A percentile compares a stretch with the other conserved stretches of the same genome.
phyloP scores from a whole-genome alignment of 257 asterid species.

The Anisodus acutangulus region DNA sequence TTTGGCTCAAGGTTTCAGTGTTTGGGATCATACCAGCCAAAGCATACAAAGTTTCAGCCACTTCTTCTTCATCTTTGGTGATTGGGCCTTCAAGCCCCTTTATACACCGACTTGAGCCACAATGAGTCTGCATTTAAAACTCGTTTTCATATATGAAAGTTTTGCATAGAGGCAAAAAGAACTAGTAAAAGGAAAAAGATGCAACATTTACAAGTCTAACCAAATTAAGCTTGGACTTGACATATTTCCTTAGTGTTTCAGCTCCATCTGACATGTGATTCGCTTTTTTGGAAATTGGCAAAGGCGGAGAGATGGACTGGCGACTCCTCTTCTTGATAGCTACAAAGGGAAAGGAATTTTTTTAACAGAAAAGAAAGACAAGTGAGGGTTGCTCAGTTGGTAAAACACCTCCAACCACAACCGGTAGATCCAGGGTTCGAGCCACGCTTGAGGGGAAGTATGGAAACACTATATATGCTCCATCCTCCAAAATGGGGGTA shows the following conservation, averaged over 20 bases:
- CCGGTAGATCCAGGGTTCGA: too few relatives aligned
- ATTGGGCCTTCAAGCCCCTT: conserved; percentile 34
- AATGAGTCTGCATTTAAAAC: conserved; percentile 45
- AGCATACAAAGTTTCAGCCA: conserved; percentile 77
- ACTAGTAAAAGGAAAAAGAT: conserved; percentile 9
- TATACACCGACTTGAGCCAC: conserved; percentile 22
- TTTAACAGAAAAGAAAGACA: not conserved
- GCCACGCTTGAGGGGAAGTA: too few relatives aligned
- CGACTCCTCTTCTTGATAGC: conserved; percentile 67
- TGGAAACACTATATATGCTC: too few relatives aligned
- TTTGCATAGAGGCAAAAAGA: not conserved
- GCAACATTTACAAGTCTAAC: conserved; percentile 40
- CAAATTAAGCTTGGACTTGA: conserved; percentile 58
- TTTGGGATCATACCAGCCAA: conserved; percentile 61
- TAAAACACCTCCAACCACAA: too few relatives aligned
- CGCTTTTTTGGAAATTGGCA: conserved; percentile 46
- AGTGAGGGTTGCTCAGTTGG: too few relatives aligned
- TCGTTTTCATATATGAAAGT: not conserved
- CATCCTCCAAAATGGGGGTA: too few relatives aligned
- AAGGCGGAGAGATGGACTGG: conserved; percentile 45
- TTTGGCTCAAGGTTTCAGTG: conserved; percentile 36
- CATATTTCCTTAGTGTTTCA: conserved; percentile 39
- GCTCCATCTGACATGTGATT: conserved; percentile 43
- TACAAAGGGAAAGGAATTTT: conserved; percentile 35
- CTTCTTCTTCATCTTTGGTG: conserved; percentile 89